Base-by-base conservation (phyloP, 345 rosid genomes). In the Citrus medica region DNA sequence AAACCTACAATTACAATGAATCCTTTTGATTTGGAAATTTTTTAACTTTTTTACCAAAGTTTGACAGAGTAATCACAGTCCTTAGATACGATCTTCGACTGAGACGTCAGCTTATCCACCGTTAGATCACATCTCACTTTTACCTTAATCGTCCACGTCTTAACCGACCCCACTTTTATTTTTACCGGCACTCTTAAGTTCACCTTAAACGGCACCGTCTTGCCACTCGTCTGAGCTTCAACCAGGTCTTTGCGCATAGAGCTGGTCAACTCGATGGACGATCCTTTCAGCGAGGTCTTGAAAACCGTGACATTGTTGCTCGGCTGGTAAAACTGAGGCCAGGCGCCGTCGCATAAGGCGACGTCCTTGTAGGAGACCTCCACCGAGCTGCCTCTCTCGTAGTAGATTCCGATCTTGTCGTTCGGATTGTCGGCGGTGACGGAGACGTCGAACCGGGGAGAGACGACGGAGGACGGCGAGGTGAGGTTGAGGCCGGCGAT, bases 131-230 rank as follows among this genome's bases (percentile, higher is more conserved):
- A 96, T 78, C 81, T 71, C 73, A 94, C 77, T 9, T 92, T 92
- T 32, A 89, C 91, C 65, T 87, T 84, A 6, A 94, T 79, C 76
- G 79, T 85, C 98, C 98, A 96, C 27, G 97, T 89, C 89, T 84
- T 92, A 4, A 92, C 87, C 17, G 92, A 85, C 21, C 97, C 99
- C 13, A 91, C 73, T 78, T 89, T 89, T 9, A 96, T 75, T 79
- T 81, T 92, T 4, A 92, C 93, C 13, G 95, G 94, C 2, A 84
- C 95, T 80, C 78, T 90, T 69, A 94, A 12, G 37, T 27, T 84
- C 84, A 96, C 4, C 7, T 32, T 78, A 71, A 96, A 82, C 86
- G 95, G 91, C 86, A 92, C 80, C 82, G 78, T 74, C 68, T 86
- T 89, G 27, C 82, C 81, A 4, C 6, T 88, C 67, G 69, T 48